Conservation (phyloP, 306 rosid species). For the Canavalia ensiformis region DNA sequence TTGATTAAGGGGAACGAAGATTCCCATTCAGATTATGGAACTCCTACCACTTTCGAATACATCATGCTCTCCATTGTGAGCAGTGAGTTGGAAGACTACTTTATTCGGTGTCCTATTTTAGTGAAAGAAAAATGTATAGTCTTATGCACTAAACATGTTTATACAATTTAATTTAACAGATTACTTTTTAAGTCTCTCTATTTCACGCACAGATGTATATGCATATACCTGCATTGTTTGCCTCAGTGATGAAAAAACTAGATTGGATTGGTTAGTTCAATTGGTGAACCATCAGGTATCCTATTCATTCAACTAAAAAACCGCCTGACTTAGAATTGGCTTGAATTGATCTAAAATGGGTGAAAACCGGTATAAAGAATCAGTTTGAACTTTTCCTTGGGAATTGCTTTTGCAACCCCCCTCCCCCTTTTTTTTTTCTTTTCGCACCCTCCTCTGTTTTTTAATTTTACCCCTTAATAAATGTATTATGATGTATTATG, state of each 20-base stretch:
- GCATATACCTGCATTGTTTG: neutral
- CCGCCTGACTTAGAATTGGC: neutral
- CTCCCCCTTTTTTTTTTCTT: too few relatives aligned
- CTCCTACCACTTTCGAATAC: constrained; percentile 42
- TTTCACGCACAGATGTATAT: neutral
- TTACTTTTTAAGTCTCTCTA: constrained; percentile 27
- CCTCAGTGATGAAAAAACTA: neutral
- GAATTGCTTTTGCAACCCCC: too few relatives aligned
- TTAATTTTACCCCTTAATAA: too few relatives aligned
- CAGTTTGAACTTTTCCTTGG: neutral
- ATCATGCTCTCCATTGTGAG: constrained; percentile 41
- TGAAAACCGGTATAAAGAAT: neutral
- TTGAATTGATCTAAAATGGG: neutral
- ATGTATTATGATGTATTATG: too few relatives aligned
- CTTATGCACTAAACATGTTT: constrained; percentile 42
- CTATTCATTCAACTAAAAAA: neutral
- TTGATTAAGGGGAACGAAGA: constrained; percentile 37
- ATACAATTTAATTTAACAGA: constrained; percentile 36
- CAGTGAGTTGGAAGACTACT: constrained; percentile 38
- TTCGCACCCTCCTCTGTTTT: too few relatives aligned
- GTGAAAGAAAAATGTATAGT: constrained; percentile 45
- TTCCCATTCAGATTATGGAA: constrained; percentile 43
- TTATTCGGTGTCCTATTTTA: constrained; percentile 39
- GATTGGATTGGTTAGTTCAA: neutral
- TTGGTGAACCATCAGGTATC: neutral